phyloP scores from a whole-genome alignment of 2,329 filamentous ascomycete genomes.

The Endoconidiophora laricicola region DNA sequence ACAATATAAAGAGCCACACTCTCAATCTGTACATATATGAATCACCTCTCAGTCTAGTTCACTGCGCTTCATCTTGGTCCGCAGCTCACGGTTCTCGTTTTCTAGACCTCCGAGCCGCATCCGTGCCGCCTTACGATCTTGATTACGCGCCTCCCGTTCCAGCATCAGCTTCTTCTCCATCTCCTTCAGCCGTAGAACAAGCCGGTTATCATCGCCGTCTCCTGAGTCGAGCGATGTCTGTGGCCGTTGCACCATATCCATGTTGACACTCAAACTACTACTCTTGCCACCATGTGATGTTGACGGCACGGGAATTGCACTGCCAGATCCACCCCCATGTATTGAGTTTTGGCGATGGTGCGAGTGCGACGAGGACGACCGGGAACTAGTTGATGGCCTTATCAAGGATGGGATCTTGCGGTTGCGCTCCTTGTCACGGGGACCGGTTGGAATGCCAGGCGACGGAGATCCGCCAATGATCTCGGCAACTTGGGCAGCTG shows the following conservation, averaged over 20 bases:
- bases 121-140: constrained; percentile 71
- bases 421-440: constrained; percentile 28
- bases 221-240: constrained; percentile 14
- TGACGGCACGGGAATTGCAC: constrained; percentile 9
- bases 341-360: constrained; percentile 2
- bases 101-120: constrained; percentile 64
- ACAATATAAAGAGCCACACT: neutral
- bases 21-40: neutral
- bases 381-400: constrained; percentile 19
- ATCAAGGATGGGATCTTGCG: constrained; percentile 15
- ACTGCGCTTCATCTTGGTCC: constrained; percentile 38
- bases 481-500: constrained; percentile 15
- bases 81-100: constrained; percentile 54
- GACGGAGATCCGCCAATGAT: constrained; percentile 29
- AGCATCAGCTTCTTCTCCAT: constrained; percentile 77
- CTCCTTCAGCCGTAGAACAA: constrained; percentile 73
- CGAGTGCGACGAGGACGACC: constrained; percentile 16
- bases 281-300: constrained; percentile 12
- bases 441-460: constrained; percentile 37
- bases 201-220: constrained; percentile 45
- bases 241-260: constrained; percentile 11
- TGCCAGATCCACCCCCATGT: neutral
- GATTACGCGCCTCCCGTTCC: constrained; percentile 68
- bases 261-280: neutral
- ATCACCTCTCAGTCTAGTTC: neutral